phyloP scores from a whole-genome alignment of 495 filamentous ascomycete species.

The Penicillium longicatenatum region DNA sequence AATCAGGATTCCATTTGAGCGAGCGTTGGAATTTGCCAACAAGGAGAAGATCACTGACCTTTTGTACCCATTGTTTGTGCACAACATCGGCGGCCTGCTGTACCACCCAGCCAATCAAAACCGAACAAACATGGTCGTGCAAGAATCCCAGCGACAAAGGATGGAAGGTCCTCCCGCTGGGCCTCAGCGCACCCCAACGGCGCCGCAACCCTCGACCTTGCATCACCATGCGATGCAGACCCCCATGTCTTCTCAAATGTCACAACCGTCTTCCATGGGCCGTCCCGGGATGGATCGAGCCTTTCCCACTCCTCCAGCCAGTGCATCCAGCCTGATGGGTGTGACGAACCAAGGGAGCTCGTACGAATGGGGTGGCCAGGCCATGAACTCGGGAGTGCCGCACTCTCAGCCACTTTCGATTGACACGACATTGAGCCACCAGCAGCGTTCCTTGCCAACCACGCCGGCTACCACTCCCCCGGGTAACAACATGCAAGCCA shows the following conservation, averaged over 20 bases:
- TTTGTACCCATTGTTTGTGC: constrained; percentile 94
- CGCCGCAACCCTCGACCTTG: constrained; percentile 71
- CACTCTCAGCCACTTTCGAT: constrained; percentile 77
- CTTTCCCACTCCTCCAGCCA: constrained; percentile 92
- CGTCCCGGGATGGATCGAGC: constrained; percentile 77
- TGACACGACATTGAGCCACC: constrained; percentile 79
- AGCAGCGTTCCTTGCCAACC: constrained; percentile 85
- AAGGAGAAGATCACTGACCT: constrained; percentile 98
- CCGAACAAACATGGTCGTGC: constrained; percentile 82
- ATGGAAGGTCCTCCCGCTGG: constrained; percentile 36
- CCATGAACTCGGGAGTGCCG: constrained; percentile 63
- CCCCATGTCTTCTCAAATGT: constrained; percentile 62
- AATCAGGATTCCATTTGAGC: constrained; percentile 92
- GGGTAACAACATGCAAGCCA: constrained; percentile 69
- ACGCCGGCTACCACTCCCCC: constrained; percentile 95
- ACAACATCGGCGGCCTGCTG: constrained; percentile 92
- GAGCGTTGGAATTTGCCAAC: constrained; percentile 96
- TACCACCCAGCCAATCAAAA: constrained; percentile 91
- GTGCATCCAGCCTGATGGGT: constrained; percentile 85
- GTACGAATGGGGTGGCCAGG: constrained; percentile 72
- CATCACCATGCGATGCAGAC: constrained; percentile 79
- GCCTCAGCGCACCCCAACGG: constrained; percentile 46
- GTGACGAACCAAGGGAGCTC: constrained; percentile 74
- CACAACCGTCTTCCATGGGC: constrained; percentile 70
- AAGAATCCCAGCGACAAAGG: constrained; percentile 79